A percentile compares a stretch with the other conserved stretches of the same genome.
These are phyloP conservation scores for Sordaria brevicollis DNA, from an alignment of 495 filamentous ascomycete species.

Conservation along the genomic window DNA sequence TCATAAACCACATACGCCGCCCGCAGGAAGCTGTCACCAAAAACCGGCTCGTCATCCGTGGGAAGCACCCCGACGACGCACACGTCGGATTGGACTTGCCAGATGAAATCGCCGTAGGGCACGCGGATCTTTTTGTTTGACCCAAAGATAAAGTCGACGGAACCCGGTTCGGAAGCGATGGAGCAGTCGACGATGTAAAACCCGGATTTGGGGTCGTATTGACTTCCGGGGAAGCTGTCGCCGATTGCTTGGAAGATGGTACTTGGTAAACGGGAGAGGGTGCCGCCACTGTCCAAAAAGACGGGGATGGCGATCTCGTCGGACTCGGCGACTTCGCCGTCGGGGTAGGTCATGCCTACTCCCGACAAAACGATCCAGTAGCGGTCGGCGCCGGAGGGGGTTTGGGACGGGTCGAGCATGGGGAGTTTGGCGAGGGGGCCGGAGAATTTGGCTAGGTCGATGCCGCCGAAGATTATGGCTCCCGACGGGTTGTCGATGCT, in stretches of 20 bases:
- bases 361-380: constrained; percentile 19
- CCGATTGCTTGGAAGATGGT: constrained; percentile 18
- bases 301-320: constrained; percentile 14
- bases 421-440: constrained; percentile 43
- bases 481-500: constrained; percentile 40
- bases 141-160: constrained; percentile 50
- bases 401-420: constrained; percentile 27
- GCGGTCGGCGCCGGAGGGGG: constrained; percentile 18
- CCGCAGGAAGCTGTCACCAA: constrained; percentile 23
- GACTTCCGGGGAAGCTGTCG: constrained; percentile 9
- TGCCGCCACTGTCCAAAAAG: constrained; percentile 22
- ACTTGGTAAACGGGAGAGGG: constrained; percentile 13
- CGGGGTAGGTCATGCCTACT: constrained; percentile 15
- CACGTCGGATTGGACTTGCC: constrained; percentile 17
- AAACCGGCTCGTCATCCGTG: constrained; percentile 14
- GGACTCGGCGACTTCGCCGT: constrained; percentile 9
- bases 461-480: constrained; percentile 69
- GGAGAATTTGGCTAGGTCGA: constrained; percentile 54
- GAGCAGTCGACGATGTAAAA: constrained; percentile 51
- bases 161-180: constrained; percentile 36
- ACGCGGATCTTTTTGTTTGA: constrained; percentile 45
- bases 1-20: constrained; percentile 27
- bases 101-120: constrained; percentile 52
- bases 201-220: constrained; percentile 17
- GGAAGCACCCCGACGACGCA: constrained; percentile 19